Evolutionary conservation across 495 filamentous ascomycete species (phyloP).

Genomic region (Pseudotulostoma volvatum): DNA sequence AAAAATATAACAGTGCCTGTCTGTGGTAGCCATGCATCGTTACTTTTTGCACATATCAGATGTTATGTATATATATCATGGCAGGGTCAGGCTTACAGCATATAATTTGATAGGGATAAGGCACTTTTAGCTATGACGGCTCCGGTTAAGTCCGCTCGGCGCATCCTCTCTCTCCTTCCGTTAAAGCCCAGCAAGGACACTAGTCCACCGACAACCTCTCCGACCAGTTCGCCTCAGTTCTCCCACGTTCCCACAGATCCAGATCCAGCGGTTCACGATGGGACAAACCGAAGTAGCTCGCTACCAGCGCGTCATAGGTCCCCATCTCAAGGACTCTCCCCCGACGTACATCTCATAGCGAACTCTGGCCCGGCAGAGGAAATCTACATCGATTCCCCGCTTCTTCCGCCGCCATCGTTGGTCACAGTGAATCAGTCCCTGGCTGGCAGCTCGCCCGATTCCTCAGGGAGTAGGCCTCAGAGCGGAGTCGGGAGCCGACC

Average conservation of each 20-base stretch:
- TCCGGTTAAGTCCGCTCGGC: constrained; percentile 34
- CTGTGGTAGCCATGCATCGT: too few species aligned
- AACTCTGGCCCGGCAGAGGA: constrained; percentile 12
- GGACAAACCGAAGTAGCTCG: constrained; percentile 16
- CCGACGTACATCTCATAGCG: constrained; percentile 12
- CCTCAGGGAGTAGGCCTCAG: constrained; percentile 19
- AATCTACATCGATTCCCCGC: constrained; percentile 19
- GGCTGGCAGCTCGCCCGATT: constrained; percentile 18
- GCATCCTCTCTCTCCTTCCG: constrained; percentile 33
- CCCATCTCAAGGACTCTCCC: constrained; percentile 15
- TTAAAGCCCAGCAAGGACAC: constrained; percentile 25
- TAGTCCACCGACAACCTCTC: constrained; percentile 14
- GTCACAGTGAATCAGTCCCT: constrained; percentile 27
- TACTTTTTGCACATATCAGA: too few species aligned
- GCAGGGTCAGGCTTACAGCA: too few species aligned
- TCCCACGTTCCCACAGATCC: constrained; percentile 12
- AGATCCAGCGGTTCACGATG: constrained; percentile 4
- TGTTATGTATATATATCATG: too few species aligned
- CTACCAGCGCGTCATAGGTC: constrained; percentile 24
- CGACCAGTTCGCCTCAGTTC: constrained; percentile 10
- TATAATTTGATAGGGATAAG: too few species aligned
- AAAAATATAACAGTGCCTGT: too few species aligned
- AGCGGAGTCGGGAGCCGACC: constrained; percentile 25
- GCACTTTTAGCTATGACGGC: too few species aligned
- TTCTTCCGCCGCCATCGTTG: constrained; percentile 30